Evolutionary conservation across 352 stramenopile genomes (phyloP), one percentile per base, ranked within the genome.

Genomic region (Phytopythium montanum): DNA sequence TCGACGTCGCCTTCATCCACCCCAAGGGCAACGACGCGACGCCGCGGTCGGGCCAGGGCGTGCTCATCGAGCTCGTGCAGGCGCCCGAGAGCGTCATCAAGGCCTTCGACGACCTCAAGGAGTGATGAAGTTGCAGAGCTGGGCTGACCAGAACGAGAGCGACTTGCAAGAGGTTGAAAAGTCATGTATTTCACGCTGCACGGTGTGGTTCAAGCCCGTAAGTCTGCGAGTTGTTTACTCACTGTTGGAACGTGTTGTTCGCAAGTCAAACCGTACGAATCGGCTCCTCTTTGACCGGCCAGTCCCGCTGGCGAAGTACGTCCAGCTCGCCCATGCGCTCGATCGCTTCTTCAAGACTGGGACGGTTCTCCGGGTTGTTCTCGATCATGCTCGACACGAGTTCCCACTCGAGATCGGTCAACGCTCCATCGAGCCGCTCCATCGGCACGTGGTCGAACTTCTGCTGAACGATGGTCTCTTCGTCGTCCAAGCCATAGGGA

Each of bases 1-100:
- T 98, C 65, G 85, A 99, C 67, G 94, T 99, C 31, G 94, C 92
- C 28, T 99, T 99, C 67, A 98, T 99, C 69, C 97, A 99, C 79
- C 97, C 97, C 13, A 99, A 99, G 69, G 95, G 95, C 58, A 98
- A 98, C 70, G 94, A 98, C 36, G 68, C 76, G 18, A 65, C 76
- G 54, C 96, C 96, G 19, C 85, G 98, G 49, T 94, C 87, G 34
- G 96, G 95, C 33, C 85, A 95, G 72, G 96, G 96, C 23, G 96
- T 99, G 59, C 84, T 99, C 59, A 98, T 99, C 70, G 96, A 99
- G 64, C 78, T 99, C 29, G 96, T 99, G 25, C 96, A 99, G 72
- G 96, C 96, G 33, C 96, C 96, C 8, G 55, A 83, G 46, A 73
- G 96, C 19, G 88, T 99, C 14, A 96, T 99, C 61, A 65, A 92